Conservation (phyloP, 2,329 filamentous ascomycete genomes). For the Penicillium hordei region DNA sequence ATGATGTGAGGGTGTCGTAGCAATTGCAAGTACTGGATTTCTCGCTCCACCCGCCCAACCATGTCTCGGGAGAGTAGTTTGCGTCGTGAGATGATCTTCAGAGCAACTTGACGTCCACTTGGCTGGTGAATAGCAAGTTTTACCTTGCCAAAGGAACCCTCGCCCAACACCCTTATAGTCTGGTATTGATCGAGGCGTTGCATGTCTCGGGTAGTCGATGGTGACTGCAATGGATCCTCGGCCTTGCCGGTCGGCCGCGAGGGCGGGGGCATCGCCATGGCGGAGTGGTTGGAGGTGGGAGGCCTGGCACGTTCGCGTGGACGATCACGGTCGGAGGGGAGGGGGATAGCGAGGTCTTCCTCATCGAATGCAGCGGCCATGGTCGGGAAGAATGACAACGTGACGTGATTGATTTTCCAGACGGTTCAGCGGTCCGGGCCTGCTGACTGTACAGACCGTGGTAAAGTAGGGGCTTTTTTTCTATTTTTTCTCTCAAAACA, state of each 20-base stretch:
- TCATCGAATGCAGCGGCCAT: slow-evolving; percentile 63
- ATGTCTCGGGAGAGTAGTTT: slow-evolving; percentile 97
- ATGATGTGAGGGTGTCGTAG: slow-evolving; percentile 97
- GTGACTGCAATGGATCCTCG: slow-evolving; percentile 42
- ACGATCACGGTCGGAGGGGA: slow-evolving; percentile 42
- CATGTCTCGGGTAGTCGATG: slow-evolving; percentile 58
- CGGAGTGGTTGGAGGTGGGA: slow-evolving; percentile 31
- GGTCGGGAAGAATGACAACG: slow-evolving; percentile 31
- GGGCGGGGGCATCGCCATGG: slow-evolving; percentile 40
- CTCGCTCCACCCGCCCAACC: slow-evolving; percentile 93
- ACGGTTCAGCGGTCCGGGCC: slow-evolving; percentile 18
- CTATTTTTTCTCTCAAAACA: slow-evolving; percentile 6
- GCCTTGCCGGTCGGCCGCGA: slow-evolving; percentile 34
- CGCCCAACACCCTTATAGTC: slow-evolving; percentile 84
- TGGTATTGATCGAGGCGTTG: slow-evolving; percentile 91
- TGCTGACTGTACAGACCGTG: slow-evolving; percentile 25
- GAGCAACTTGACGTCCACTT: slow-evolving; percentile 89
- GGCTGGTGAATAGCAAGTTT: slow-evolving; percentile 92
- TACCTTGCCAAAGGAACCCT: slow-evolving; percentile 98
- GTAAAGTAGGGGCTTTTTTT: slow-evolving; percentile 10
- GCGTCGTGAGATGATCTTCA: slow-evolving; percentile 96
- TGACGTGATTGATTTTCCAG: slow-evolving; percentile 39
- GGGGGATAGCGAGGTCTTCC: slow-evolving; percentile 77
- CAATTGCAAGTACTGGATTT: slow-evolving; percentile 96
- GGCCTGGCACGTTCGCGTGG: slow-evolving; percentile 26